Conservation (phyloP, 805 yeast genomes). For the Lipomyces anomalus region DNA sequence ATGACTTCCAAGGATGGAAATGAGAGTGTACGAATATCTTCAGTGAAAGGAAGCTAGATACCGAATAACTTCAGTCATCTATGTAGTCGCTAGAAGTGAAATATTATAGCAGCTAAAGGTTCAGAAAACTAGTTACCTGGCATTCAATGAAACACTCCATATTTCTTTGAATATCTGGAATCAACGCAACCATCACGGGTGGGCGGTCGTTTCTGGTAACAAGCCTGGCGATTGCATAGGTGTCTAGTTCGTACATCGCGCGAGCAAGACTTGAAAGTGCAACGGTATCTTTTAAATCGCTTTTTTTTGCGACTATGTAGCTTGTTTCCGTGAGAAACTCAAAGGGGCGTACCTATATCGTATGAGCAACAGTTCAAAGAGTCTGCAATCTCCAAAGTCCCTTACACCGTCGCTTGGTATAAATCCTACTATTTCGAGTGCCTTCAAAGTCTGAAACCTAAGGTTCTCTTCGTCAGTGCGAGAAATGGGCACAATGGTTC, state of each 20-base stretch:
- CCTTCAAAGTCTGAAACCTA: slow-evolving; percentile 43
- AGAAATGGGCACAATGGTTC: slow-evolving; percentile 50
- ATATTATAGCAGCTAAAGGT: slow-evolving; percentile 40
- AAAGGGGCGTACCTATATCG: slow-evolving; percentile 46
- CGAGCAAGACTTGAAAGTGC: slow-evolving; percentile 47
- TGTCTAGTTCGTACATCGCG: slow-evolving; percentile 44
- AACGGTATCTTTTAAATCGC: slow-evolving; percentile 37
- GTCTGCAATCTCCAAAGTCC: background rate
- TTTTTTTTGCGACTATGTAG: slow-evolving; percentile 44
- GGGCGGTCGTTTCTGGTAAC: slow-evolving; percentile 42
- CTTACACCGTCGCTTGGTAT: slow-evolving; percentile 34
- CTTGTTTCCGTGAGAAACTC: slow-evolving; percentile 55
- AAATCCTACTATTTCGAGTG: slow-evolving; percentile 63
- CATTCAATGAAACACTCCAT: slow-evolving; percentile 40
- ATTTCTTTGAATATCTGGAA: slow-evolving; percentile 12
- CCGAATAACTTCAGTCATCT: slow-evolving; percentile 45
- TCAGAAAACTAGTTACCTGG: no score
- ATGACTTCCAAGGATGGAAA: slow-evolving; percentile 44
- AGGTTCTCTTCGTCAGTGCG: slow-evolving; percentile 42
- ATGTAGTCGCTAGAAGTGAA: no score
- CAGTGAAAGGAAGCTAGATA: slow-evolving; percentile 68
- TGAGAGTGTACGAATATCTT: slow-evolving; percentile 51
- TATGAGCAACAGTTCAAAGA: no score
- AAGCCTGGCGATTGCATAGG: slow-evolving; percentile 56
- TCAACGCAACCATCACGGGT: slow-evolving; percentile 41